Evolutionary conservation across 164 flowering plant genomes (phyloP).

Genomic region (Macadamia tetraphylla): DNA sequence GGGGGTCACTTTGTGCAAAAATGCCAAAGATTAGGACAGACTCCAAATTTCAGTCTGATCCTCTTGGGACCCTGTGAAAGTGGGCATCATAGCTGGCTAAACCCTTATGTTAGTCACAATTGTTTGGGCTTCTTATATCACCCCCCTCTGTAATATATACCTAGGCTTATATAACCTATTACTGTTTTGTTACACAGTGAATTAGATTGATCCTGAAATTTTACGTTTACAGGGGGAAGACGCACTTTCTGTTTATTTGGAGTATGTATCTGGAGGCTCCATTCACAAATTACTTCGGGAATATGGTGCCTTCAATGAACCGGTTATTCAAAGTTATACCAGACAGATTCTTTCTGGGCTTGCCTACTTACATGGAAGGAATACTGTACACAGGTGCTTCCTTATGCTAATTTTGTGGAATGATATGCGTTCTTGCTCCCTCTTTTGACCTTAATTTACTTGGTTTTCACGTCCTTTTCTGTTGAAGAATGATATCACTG

Average conservation of each 20-base stretch:
- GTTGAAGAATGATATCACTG: too few relatives aligned
- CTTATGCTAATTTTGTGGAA: neutral
- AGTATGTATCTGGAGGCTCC: constrained; percentile 82
- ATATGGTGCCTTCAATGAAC: constrained; percentile 61
- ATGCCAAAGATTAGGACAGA: too few relatives aligned
- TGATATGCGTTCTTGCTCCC: neutral
- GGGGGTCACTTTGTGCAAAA: too few relatives aligned
- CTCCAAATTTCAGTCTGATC: too few relatives aligned
- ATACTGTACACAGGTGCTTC: constrained; percentile 59
- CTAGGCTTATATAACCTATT: too few relatives aligned
- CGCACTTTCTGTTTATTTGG: constrained; percentile 55
- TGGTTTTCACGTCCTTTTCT: too few relatives aligned
- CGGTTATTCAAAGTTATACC: constrained; percentile 61
- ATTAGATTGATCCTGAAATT: neutral
- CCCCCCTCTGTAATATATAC: too few relatives aligned
- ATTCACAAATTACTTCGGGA: constrained; percentile 73
- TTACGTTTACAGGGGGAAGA: constrained; percentile 44
- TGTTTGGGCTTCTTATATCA: neutral
- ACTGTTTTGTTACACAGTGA: too few relatives aligned
- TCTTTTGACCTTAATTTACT: neutral
- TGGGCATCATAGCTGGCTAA: too few relatives aligned
- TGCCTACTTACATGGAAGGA: constrained; percentile 64
- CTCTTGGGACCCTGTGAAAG: too few relatives aligned
- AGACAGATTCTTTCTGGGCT: constrained; percentile 73
- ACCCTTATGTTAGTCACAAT: neutral